Conservation (phyloP, 176 grass and related monocot species). For the Paspalum notatum region DNA sequence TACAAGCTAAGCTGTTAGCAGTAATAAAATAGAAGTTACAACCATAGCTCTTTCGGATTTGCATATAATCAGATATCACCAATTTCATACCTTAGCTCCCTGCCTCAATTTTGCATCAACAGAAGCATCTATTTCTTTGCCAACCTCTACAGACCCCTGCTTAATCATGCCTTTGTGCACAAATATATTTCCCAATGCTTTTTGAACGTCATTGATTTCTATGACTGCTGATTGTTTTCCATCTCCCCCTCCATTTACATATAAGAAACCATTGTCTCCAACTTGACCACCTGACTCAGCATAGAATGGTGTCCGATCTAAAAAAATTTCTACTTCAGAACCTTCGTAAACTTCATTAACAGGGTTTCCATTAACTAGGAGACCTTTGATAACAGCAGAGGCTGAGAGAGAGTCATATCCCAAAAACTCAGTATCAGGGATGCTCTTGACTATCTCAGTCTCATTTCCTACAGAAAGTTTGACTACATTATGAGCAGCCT, state of each 20-base stretch:
- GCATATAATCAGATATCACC: constrained; percentile 2
- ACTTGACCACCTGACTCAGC: constrained; percentile 96
- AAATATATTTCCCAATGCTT: constrained; percentile 92
- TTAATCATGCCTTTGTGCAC: constrained; percentile 90
- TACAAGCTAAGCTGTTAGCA: constrained; percentile 7
- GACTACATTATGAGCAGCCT: constrained; percentile 84
- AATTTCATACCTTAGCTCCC: constrained; percentile 75
- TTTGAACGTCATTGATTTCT: constrained; percentile 90
- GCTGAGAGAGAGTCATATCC: constrained; percentile 79
- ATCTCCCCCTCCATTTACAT: constrained; percentile 54
- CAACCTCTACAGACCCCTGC: constrained; percentile 74
- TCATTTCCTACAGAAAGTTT: constrained; percentile 92
- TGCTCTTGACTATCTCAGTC: constrained; percentile 69
- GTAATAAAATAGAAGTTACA: not conserved
- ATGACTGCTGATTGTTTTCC: constrained; percentile 58
- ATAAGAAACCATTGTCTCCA: constrained; percentile 90
- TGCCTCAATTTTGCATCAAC: constrained; percentile 88
- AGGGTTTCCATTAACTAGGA: constrained; percentile 82
- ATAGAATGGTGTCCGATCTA: constrained; percentile 95
- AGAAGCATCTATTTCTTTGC: constrained; percentile 76
- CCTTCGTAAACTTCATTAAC: constrained; percentile 77
- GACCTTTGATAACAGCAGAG: constrained; percentile 75
- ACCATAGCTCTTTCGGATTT: not conserved
- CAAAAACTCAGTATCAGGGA: constrained; percentile 85
- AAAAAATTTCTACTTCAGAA: constrained; percentile 82